Evolutionary conservation across 345 rosid species (phyloP).

Genomic region (Toxicodendron radicans): DNA sequence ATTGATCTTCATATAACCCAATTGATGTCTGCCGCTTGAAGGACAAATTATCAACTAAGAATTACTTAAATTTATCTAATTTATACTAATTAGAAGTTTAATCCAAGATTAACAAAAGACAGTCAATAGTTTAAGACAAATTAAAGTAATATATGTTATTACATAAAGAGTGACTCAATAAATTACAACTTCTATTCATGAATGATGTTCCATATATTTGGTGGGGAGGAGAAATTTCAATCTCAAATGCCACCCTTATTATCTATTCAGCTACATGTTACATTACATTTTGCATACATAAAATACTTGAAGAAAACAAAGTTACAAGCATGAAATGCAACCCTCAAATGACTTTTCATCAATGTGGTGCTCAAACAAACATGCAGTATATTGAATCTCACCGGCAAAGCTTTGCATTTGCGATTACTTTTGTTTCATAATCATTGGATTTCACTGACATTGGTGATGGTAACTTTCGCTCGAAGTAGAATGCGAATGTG

Average conservation of each 20-base stretch:
- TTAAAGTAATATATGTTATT: neutral
- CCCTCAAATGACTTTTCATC: neutral
- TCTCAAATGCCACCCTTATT: constrained; percentile 14
- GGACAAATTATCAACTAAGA: constrained; percentile 1
- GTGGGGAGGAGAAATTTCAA: neutral
- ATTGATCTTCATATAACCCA: neutral
- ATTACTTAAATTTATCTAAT: neutral
- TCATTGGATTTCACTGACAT: neutral
- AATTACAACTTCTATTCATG: neutral
- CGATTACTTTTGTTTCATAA: too few relatives aligned
- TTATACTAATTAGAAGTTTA: neutral
- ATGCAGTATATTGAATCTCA: neutral
- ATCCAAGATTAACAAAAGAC: neutral
- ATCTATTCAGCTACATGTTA: constrained; percentile 15
- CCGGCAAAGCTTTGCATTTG: neutral
- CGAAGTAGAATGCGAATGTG: neutral
- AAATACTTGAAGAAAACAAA: constrained; percentile 2
- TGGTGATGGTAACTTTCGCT: neutral
- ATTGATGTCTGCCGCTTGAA: constrained; percentile 16
- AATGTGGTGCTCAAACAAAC: neutral
- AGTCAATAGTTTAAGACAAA: neutral
- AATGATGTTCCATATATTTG: constrained; percentile 8
- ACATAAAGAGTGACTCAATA: constrained; percentile 3
- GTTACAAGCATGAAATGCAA: constrained; percentile 5
- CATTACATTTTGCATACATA: neutral